Base-by-base conservation (phyloP, 208 protist genomes). In the Leishmania tarentolae region DNA sequence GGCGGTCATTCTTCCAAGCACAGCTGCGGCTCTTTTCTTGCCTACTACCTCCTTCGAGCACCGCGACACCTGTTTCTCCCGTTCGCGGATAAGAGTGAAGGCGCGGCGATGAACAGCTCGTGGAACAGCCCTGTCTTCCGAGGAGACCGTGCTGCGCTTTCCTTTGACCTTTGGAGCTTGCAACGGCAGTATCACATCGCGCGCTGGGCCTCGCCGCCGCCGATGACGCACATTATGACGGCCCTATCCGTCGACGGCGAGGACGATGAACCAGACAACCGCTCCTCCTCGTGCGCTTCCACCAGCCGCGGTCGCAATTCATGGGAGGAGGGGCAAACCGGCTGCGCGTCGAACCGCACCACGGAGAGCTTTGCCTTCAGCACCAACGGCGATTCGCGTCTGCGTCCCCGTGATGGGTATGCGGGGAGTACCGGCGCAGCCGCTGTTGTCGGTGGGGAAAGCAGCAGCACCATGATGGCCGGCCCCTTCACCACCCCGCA, bases 11-110 rank as follows among this genome's bases (percentile, higher is more conserved):
- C 87, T 13, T 87, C 91, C 17, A 95, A 97, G 86, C 81, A 95
- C 86, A 95, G 88, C 84, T 94, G 91, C 82, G 94, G 94, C 53
- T 88, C 88, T 71, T 97, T 97, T 79, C 87, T 97, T 65, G 91
- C 89, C 66, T 97, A 89, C 79, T 97, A 97, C 84, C 85, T 95
- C 37, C 81, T 96, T 37, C 94, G 92, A 17, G 85, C 94, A 15
- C 92, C 94, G 65, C 88, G 89, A 0, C 92, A 95, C 75, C 72
- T 93, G 46, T 93, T 89, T 52, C n/a, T 86, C 40, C 85, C 86
- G 4, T 90, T 86, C 79, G 78, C 86, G 1, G 80, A 87, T 47
- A 82, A 87, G 70, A 95, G 89, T 71, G 76, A 86, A 80, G 79
- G 88, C 3, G 85, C 89, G 7, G 81, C 76, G 61, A 91, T 95